Percentiles rank a stretch among this genome's conserved stretches.
Evolutionary conservation across 306 rosid species (phyloP).

Genomic region (Rosa lucieae): DNA sequence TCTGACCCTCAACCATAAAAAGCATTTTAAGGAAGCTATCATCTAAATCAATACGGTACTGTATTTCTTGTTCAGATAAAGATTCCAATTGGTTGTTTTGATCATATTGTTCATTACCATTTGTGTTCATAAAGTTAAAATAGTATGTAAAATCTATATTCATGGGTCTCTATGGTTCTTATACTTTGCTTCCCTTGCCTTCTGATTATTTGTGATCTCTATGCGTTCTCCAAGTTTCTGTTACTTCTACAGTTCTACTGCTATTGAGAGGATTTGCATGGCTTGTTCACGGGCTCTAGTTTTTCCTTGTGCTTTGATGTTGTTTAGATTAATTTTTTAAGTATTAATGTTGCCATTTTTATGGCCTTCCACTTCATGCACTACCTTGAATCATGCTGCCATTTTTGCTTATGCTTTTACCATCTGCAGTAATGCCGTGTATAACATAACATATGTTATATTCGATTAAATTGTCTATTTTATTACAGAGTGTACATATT

Average conservation of each 20-base stretch:
- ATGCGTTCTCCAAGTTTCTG: neutral
- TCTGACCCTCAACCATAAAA: too few species aligned
- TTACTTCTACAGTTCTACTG: too few species aligned
- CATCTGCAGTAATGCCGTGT: neutral
- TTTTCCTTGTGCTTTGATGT: neutral
- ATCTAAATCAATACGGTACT: too few species aligned
- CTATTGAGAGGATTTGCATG: neutral
- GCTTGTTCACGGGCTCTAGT: neutral
- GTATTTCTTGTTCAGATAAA: too few species aligned
- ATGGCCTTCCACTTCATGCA: neutral
- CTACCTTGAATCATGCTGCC: neutral
- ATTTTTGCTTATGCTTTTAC: neutral
- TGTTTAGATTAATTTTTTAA: neutral
- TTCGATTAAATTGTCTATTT: neutral
- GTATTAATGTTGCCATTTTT: neutral
- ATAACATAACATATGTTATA: neutral
- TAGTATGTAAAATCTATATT: too few species aligned
- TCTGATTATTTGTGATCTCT: neutral
- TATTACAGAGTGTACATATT: neutral
- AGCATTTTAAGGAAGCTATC: too few species aligned
- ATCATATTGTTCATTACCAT: too few species aligned
- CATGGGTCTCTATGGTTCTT: too few species aligned
- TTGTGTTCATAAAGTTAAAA: too few species aligned
- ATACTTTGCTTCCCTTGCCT: too few species aligned
- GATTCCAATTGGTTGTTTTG: too few species aligned